Conservation (phyloP, 306 rosid species). For the Abrus precatorius region DNA sequence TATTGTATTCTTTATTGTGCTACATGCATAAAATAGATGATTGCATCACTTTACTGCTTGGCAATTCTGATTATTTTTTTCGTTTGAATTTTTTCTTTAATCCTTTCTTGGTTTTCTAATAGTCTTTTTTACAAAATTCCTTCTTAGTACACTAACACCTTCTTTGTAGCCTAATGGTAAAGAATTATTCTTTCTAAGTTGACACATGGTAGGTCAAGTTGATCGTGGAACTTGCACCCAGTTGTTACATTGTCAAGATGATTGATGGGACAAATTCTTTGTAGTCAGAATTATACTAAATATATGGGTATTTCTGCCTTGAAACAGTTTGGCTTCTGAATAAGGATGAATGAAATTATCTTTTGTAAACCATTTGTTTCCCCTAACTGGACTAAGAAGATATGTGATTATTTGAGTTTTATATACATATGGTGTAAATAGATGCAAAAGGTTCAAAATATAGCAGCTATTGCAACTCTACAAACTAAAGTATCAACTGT, state of each 20-base stretch:
- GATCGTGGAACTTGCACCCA: neutral
- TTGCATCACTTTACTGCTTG: constrained; percentile 8
- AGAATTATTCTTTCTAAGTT: neutral
- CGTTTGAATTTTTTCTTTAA: neutral
- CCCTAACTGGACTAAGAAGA: constrained; percentile 1
- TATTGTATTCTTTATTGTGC: neutral
- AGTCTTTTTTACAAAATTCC: constrained; percentile 11
- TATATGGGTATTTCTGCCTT: constrained; percentile 10
- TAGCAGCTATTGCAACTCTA: neutral
- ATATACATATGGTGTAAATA: neutral
- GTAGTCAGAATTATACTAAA: neutral
- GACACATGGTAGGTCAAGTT: constrained; percentile 25
- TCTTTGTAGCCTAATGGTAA: neutral
- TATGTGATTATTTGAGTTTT: neutral
- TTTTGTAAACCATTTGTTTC: constrained; percentile 12
- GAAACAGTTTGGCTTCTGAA: constrained; percentile 28
- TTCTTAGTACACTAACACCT: neutral
- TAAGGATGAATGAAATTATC: constrained; percentile 12
- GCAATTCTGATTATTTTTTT: neutral
- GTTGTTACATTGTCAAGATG: constrained; percentile 23
- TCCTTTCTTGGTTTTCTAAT: constrained; percentile 7
- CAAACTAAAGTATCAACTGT: neutral
- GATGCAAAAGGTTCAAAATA: neutral
- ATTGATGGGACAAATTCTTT: constrained; percentile 23
- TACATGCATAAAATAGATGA: neutral